Percentiles rank a stretch among this genome's conserved stretches.
phyloP scores from a whole-genome alignment of 148 eudicot genomes.

The Euryodendron excelsum region DNA sequence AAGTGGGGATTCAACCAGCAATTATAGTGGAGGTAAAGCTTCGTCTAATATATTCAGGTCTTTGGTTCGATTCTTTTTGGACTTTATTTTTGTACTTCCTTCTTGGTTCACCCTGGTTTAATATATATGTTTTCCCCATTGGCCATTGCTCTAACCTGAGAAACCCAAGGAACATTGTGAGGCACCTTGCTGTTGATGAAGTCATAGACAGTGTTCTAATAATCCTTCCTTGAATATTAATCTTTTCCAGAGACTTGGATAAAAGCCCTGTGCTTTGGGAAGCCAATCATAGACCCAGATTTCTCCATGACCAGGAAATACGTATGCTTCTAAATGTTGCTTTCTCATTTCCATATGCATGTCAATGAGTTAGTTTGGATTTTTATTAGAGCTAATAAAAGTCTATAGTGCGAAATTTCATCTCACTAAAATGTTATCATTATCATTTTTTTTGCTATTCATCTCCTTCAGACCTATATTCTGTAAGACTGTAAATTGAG shows the following conservation, averaged over 20 bases:
- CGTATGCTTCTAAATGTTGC: constrained; percentile 57
- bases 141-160: constrained; percentile 65
- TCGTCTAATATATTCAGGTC: constrained; percentile 2
- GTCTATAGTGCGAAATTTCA: not conserved
- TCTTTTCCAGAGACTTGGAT: constrained; percentile 72
- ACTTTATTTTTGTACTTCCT: not conserved
- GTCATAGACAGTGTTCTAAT: constrained; percentile 48
- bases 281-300: constrained; percentile 78
- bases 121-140: constrained; percentile 16
- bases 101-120: not conserved
- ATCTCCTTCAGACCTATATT: not conserved
- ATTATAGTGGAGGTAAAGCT: constrained; percentile 78
- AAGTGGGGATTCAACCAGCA: constrained; percentile 55
- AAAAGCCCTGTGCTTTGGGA: constrained; percentile 79
- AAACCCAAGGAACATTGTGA: constrained; percentile 62
- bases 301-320: constrained; percentile 66
- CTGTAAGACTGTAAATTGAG: not conserved
- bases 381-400: not conserved
- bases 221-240: constrained; percentile 78
- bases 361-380: not conserved
- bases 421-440: too few species aligned
- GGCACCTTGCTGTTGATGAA: constrained; percentile 55
- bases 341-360: not conserved
- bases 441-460: not conserved
- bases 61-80: not conserved